Conservation (phyloP, 2,329 filamentous ascomycete genomes). For the Didymella exigua region DNA sequence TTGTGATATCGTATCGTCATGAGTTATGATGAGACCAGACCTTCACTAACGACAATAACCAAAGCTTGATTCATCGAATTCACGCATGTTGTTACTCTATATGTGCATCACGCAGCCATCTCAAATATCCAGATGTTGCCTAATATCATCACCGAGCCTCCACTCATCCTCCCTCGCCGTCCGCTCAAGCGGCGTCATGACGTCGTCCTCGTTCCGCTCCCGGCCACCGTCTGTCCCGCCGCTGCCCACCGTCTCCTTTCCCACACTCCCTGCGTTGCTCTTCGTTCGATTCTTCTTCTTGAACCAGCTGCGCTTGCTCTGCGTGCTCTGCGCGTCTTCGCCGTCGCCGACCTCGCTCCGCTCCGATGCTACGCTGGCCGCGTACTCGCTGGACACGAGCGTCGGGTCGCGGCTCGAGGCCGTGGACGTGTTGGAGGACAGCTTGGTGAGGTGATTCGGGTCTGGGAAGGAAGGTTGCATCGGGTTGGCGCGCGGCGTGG, state of each 20-base stretch:
- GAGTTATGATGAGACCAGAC: too few relatives aligned
- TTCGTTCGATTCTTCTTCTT: constrained; percentile 37
- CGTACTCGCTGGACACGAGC: constrained; percentile 35
- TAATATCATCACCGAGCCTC: constrained; percentile 82
- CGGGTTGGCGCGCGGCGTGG: constrained; percentile 47
- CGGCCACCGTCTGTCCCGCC: constrained; percentile 36
- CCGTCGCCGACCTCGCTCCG: constrained; percentile 16
- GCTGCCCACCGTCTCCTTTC: constrained; percentile 37
- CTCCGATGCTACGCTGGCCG: constrained; percentile 33
- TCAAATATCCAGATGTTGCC: constrained; percentile 77
- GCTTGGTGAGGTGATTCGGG: constrained; percentile 28
- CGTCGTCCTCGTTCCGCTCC: constrained; percentile 52
- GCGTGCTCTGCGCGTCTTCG: constrained; percentile 39
- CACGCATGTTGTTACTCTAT: too few relatives aligned
- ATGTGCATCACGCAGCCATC: neutral
- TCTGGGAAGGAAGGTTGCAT: constrained; percentile 34
- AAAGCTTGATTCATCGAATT: too few relatives aligned
- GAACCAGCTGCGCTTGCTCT: constrained; percentile 46
- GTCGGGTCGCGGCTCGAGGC: constrained; percentile 30
- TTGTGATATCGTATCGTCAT: too few relatives aligned
- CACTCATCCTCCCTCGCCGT: constrained; percentile 64
- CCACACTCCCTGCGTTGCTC: constrained; percentile 40
- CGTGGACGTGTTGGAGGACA: constrained; percentile 35
- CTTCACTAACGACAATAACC: too few relatives aligned
- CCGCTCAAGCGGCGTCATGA: constrained; percentile 57